Evolutionary conservation across 1,139 yeast species (phyloP).

Genomic region (Diutina ranongensis): DNA sequence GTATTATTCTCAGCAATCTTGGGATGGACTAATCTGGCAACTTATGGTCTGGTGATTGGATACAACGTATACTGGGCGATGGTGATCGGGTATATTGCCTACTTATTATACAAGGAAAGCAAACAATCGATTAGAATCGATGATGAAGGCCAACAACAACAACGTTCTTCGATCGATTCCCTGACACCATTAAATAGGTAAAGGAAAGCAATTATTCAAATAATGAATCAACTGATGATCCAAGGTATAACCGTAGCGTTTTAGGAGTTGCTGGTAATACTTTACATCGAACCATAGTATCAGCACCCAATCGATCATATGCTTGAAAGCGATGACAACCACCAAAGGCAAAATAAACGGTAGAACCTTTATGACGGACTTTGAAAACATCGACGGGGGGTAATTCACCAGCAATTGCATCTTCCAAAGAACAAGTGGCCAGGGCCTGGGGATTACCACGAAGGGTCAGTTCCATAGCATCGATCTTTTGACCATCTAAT

Average conservation of each 20-base stretch:
- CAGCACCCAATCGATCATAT: conserved; percentile 34
- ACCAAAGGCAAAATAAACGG: conserved; percentile 69
- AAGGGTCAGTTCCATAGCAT: conserved; percentile 68
- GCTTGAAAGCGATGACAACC: conserved; percentile 83
- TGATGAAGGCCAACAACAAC: not conserved
- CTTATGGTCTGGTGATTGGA: conserved; percentile 32
- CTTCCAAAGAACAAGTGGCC: conserved; percentile 45
- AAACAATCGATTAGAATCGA: not conserved
- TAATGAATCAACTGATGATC: conserved; percentile 51
- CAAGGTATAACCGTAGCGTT: conserved; percentile 51
- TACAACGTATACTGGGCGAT: conserved; percentile 28
- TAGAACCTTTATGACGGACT: conserved; percentile 50
- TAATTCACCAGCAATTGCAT: conserved; percentile 49
- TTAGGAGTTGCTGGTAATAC: conserved; percentile 56
- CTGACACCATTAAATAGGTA: not conserved
- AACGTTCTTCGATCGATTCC: not conserved
- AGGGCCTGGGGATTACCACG: conserved; percentile 55
- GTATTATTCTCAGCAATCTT: conserved; percentile 34
- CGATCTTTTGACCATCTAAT: conserved; percentile 57
- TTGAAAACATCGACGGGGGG: conserved; percentile 71
- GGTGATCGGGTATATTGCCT: conserved; percentile 15
- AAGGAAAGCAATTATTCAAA: conserved; percentile 15
- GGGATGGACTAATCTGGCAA: conserved; percentile 41
- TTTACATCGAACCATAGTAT: conserved; percentile 45
- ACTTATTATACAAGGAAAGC: conserved; percentile 18